Conservation (phyloP, 768 basidiomycete species). For the Asterophora lycoperdoides region DNA sequence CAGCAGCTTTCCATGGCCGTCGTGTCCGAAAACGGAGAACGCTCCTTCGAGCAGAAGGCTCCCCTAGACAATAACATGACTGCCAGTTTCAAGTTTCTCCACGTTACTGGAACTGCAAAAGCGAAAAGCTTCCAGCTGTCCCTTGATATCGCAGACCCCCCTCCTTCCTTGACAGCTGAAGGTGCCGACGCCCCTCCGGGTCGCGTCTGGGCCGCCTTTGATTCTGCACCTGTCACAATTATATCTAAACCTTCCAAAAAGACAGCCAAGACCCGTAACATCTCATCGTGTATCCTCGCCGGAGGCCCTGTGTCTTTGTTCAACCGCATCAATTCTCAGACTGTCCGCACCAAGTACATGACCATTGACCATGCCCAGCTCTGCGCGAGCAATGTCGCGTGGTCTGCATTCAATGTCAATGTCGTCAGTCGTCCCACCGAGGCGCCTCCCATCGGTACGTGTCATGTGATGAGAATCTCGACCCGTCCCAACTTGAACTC, state of each 20-base stretch:
- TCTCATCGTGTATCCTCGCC: constrained; percentile 84
- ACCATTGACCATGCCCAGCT: constrained; percentile 80
- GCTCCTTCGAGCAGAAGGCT: constrained; percentile 81
- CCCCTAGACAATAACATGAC: constrained; percentile 80
- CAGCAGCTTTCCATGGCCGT: constrained; percentile 85
- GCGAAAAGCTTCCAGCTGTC: constrained; percentile 87
- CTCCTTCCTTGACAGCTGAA: constrained; percentile 45
- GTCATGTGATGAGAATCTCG: constrained; percentile 47
- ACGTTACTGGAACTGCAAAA: constrained; percentile 85
- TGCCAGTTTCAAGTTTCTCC: constrained; percentile 87
- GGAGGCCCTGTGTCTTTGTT: constrained; percentile 90
- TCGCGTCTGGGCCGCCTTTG: constrained; percentile 86
- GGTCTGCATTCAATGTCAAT: constrained; percentile 94
- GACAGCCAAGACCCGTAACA: constrained; percentile 92
- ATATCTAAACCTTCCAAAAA: constrained; percentile 98
- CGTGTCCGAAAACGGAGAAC: constrained; percentile 78
- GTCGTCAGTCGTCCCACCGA: constrained; percentile 75
- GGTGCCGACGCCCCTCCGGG: constrained; percentile 46
- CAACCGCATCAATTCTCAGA: constrained; percentile 95
- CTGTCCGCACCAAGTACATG: constrained; percentile 97
- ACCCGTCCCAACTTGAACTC: constrained; percentile 31
- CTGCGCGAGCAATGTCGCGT: constrained; percentile 85
- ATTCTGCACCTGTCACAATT: constrained; percentile 88
- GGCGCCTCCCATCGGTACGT: constrained; percentile 60
- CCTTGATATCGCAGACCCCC: constrained; percentile 78